phyloP scores from a whole-genome alignment of 805 yeast genomes.

The Candida nonsorbophila region DNA sequence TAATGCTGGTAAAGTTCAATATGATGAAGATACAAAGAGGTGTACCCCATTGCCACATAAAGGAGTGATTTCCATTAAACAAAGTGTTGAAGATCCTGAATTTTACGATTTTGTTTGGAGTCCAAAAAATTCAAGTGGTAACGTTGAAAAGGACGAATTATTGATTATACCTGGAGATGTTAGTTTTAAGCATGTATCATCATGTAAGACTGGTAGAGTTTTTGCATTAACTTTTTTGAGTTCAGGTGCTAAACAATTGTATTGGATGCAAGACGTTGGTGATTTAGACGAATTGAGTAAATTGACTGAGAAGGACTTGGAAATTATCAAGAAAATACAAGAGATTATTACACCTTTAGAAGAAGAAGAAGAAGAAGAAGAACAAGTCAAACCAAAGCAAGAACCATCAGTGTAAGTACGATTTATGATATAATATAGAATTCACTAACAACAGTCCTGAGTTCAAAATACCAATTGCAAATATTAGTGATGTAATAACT shows the following conservation, averaged over 20 bases:
- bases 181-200: conserved; percentile 61
- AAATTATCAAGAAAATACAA: conserved; percentile 42
- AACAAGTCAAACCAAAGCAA: conserved; percentile 2
- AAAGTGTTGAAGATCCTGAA: conserved; percentile 65
- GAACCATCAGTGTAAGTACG: conserved; percentile 3
- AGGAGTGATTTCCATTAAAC: conserved; percentile 58
- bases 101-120: conserved; percentile 69
- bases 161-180: conserved; percentile 84
- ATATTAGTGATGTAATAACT: conserved; percentile 30
- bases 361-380: conserved; percentile 10
- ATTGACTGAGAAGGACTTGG: conserved; percentile 55
- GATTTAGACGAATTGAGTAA: conserved; percentile 55
- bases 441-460: conserved; percentile 1
- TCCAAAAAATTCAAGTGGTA: conserved; percentile 51
- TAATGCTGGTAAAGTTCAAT: conserved; percentile 75
- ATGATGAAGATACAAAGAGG: conserved; percentile 52
- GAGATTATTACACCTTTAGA: conserved; percentile 39
- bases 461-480: conserved; percentile 19
- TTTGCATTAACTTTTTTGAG: conserved; percentile 59
- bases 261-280: conserved; percentile 76
- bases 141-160: conserved; percentile 52
- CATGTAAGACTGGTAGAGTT: conserved; percentile 76
- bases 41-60: conserved; percentile 70
- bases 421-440: too few relatives aligned
- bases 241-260: conserved; percentile 54